Evolutionary conservation across 768 basidiomycete genomes (phyloP).

Genomic region (Lactifluus hygrophoroides): DNA sequence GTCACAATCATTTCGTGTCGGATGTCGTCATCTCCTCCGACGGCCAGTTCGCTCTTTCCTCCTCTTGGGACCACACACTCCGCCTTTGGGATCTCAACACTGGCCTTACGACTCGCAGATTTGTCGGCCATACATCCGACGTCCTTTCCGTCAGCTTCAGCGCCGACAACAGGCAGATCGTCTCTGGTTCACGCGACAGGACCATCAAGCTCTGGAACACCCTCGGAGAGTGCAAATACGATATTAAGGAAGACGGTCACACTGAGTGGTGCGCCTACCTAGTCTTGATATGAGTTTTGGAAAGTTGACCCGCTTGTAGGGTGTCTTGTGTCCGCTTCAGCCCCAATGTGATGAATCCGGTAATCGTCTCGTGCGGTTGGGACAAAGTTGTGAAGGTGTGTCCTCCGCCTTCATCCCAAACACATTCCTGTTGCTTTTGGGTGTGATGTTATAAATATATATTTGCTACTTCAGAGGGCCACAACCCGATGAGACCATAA

Average conservation of each 20-base stretch:
- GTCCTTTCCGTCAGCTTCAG: conserved; percentile 99
- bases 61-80: conserved; percentile 99
- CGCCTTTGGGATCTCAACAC: conserved; percentile 99
- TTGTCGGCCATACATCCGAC: conserved; percentile 96
- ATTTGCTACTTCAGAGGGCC: conserved; percentile 30
- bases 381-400: conserved; percentile 99
- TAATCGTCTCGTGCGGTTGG: conserved; percentile 99
- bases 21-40: conserved; percentile 99
- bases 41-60: conserved; percentile 97
- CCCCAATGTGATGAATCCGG: conserved; percentile 94
- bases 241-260: conserved; percentile 99
- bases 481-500: conserved; percentile 40
- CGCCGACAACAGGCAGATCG: conserved; percentile 99
- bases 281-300: neutral
- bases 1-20: conserved; percentile 99
- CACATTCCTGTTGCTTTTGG: neutral
- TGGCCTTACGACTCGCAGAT: conserved; percentile 90
- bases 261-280: conserved; percentile 64
- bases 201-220: conserved; percentile 99
- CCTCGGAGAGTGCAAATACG: conserved; percentile 98
- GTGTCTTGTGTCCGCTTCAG: conserved; percentile 99
- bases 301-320: conserved; percentile 36
- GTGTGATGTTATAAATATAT: conserved; percentile 34
- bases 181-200: conserved; percentile 93
- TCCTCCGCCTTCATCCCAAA: neutral